These are phyloP conservation scores for Clitocybe nebularis DNA, from an alignment of 1,284 basidiomycete genomes.

Conservation along the genomic window DNA sequence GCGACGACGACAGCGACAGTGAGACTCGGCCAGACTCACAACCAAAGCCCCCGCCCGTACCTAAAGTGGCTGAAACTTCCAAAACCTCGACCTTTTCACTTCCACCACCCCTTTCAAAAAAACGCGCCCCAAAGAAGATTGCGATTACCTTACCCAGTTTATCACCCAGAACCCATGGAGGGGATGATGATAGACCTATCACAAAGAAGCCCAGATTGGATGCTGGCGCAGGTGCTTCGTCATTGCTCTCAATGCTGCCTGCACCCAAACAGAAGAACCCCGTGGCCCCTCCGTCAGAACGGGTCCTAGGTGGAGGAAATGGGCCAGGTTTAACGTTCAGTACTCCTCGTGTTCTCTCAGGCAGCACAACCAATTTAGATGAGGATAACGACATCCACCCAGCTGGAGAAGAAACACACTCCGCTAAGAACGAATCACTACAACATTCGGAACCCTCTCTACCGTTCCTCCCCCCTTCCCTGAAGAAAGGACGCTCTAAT, in stretches of 20 bases:
- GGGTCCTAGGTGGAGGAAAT: constrained; percentile 62
- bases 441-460: constrained; percentile 25
- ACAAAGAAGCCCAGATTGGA: constrained; percentile 57
- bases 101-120: constrained; percentile 31
- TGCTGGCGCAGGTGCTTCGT: constrained; percentile 57
- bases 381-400: constrained; percentile 16
- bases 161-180: constrained; percentile 30
- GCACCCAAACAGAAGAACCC: constrained; percentile 63
- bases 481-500: constrained; percentile 57
- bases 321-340: constrained; percentile 60
- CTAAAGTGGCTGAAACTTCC: constrained; percentile 7
- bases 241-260: constrained; percentile 70
- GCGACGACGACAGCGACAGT: constrained; percentile 55
- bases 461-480: constrained; percentile 54
- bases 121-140: constrained; percentile 61
- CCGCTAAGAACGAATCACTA: constrained; percentile 6
- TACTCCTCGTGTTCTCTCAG: constrained; percentile 16
- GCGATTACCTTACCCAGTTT: constrained; percentile 62
- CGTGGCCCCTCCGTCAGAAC: constrained; percentile 37
- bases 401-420: background rate
- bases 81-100: constrained; percentile 36
- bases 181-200: constrained; percentile 43
- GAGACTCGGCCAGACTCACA: constrained; percentile 37
- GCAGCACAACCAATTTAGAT: constrained; percentile 3
- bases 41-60: constrained; percentile 10